Base-by-base conservation (phyloP, 805 yeast species). In the Cyberlindnera mycetangii region DNA sequence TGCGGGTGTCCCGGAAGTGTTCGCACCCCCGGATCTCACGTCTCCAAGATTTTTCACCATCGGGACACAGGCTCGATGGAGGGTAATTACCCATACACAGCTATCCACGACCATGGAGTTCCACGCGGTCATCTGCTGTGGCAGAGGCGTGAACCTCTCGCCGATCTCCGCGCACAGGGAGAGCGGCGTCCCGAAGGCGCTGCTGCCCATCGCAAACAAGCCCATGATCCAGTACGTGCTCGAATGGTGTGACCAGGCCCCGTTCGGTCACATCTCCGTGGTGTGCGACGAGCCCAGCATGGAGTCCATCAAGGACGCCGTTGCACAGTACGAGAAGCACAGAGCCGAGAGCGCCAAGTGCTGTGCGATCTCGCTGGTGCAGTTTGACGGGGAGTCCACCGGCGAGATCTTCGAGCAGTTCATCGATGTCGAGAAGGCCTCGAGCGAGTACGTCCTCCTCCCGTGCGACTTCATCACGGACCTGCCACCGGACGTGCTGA, bases 401-500 rank as follows among this genome's bases (percentile, higher is more conserved):
- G 95, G 93, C n/a, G 79, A 73, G 42, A 68, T 81, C 38, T 59
- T 88, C 32, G 70, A 72, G 36, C 74, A 78, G 44, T 65, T 76
- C 50, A 68, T 76, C 38, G 69, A 67, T 9, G 60, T 66, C 42
- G 57, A 67, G 15, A 41, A 33, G 15, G 6, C 61, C 41, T 3
- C 28, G 11, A 58, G 72, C 27, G 82, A 83, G 59, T 83, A 89
- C 58, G 87, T 89, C n/a, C 65, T 93, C 25, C 67, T 93, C 44
- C 97, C 98, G 7, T 92, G 97, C 68, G 99, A 95, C 64, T 87
- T 93, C 61, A 72, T 95, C 42, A 89, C 98, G 2, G 92, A 90
- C 60, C 70, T 92, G 31, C 96, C 96, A 4, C 96, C 98, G 10
- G 92, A 87, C 57, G 83, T 84, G 16, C 72, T 93, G 25, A 79